phyloP scores from a whole-genome alignment of 2,329 filamentous ascomycete species.

The Colletotrichum cuscutae region DNA sequence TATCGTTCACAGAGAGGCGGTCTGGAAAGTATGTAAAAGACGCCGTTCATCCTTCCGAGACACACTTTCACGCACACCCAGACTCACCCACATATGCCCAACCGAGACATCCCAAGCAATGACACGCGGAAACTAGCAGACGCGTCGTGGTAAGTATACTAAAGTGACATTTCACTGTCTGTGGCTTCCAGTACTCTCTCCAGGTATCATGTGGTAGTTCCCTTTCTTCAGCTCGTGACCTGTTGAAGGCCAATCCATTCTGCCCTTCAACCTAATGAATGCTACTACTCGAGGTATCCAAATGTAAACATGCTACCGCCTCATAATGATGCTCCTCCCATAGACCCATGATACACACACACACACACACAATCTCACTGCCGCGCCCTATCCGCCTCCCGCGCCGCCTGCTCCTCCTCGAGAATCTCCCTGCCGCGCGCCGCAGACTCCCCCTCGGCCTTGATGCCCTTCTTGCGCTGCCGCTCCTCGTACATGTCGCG shows the following conservation, averaged over 20 bases:
- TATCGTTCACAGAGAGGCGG: not conserved
- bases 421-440: slow-evolving; percentile 70
- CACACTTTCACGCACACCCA: not conserved
- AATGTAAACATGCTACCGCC: slow-evolving; percentile 15
- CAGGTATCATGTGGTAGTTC: not conserved
- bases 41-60: not conserved
- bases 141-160: not conserved
- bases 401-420: slow-evolving; percentile 66
- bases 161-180: not conserved
- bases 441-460: slow-evolving; percentile 79
- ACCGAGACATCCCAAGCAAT: not conserved
- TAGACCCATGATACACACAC: not conserved
- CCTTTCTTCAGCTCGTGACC: slow-evolving; percentile 1
- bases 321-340: not conserved
- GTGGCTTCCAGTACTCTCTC: not conserved
- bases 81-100: not conserved
- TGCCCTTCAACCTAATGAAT: not conserved
- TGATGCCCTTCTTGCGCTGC: slow-evolving; percentile 89
- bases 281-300: not conserved
- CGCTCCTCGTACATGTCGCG: slow-evolving; percentile 90
- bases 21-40: not conserved
- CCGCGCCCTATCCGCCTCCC: slow-evolving; percentile 52
- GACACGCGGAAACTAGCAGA: not conserved
- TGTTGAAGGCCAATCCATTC: slow-evolving; percentile 31
- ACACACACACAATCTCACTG: not conserved